Conservation (phyloP, 2,329 filamentous ascomycete species). For the Epichloe uncinata region DNA sequence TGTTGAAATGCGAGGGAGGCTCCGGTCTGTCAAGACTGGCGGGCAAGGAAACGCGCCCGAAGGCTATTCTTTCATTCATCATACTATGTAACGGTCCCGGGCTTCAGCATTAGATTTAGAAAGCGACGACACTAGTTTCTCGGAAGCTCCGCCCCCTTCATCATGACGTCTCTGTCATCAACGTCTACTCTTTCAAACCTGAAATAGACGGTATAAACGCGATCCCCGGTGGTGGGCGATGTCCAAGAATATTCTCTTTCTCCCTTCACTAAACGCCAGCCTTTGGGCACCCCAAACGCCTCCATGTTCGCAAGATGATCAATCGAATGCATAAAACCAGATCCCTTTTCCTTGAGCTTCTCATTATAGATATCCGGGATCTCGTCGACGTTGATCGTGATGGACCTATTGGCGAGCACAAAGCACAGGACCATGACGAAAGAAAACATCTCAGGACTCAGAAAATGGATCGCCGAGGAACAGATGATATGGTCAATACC, state of each 20-base stretch:
- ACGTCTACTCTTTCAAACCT: not conserved
- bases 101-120: no score
- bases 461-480: not conserved
- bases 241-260: not conserved
- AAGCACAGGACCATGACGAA: not conserved
- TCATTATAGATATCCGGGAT: not conserved
- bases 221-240: not conserved
- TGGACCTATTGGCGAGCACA: not conserved
- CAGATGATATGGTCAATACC: not conserved
- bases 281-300: not conserved
- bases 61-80: no score
- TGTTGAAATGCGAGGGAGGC: no score
- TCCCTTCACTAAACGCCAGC: not conserved
- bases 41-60: no score
- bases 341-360: not conserved
- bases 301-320: not conserved
- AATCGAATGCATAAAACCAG: not conserved
- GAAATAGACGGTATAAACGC: not conserved
- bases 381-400: constrained; percentile 1
- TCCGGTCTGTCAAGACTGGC: no score
- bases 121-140: no score
- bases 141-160: no score
- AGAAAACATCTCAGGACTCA: not conserved
- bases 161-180: not conserved
- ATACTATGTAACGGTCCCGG: no score